Conservation (phyloP, 140 eudicot genomes). For the Senecio squalidus region DNA sequence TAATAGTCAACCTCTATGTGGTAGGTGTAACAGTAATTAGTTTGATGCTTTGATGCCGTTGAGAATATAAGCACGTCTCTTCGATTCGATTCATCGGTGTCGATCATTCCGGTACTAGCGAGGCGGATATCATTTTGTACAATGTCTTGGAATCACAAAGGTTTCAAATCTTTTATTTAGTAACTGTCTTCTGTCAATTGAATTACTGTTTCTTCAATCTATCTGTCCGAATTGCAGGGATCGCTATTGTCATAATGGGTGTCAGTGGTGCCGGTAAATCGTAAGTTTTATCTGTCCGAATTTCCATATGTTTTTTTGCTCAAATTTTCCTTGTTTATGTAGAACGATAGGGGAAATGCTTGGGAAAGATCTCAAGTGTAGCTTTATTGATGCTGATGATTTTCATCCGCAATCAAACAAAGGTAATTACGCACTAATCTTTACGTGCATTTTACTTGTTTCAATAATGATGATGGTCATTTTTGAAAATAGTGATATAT, state of each 20-base stretch:
- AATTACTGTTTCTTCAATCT: background rate
- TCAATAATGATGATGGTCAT: constrained; percentile 14
- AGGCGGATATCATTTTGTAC: no score
- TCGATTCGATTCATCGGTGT: no score
- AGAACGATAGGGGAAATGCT: constrained; percentile 83
- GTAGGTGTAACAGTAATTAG: no score
- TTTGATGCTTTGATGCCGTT: no score
- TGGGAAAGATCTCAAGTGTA: constrained; percentile 43
- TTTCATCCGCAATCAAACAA: constrained; percentile 81
- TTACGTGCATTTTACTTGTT: constrained; percentile 6
- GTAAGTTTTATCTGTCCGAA: constrained; percentile 65
- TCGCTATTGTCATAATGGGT: constrained; percentile 77
- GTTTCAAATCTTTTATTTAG: background rate
- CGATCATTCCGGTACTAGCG: no score
- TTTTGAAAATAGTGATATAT: constrained; percentile 18
- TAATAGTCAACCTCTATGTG: no score
- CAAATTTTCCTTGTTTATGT: constrained; percentile 3
- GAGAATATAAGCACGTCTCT: no score
- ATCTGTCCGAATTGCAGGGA: constrained; percentile 34
- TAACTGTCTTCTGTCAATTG: background rate
- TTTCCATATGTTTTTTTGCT: no score
- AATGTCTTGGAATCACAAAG: constrained; percentile 26
- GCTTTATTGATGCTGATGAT: constrained; percentile 89
- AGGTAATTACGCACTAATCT: no score
- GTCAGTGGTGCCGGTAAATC: constrained; percentile 96